Conservation (phyloP, 495 filamentous ascomycete species). For the Daldinia caldariorum region DNA sequence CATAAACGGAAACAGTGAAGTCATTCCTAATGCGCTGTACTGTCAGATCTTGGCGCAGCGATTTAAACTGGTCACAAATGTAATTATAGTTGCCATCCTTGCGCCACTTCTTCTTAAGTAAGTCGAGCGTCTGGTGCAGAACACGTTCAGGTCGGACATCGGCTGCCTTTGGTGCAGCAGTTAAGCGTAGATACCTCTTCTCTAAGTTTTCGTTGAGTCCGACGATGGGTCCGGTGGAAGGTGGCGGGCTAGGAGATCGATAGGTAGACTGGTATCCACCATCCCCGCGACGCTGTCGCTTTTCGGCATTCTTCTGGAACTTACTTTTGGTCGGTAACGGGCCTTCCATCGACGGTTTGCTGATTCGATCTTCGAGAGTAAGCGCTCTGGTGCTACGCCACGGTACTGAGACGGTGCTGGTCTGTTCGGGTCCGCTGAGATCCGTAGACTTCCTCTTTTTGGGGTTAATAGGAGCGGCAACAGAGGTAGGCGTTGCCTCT, state of each 20-base stretch:
- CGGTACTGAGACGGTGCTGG: constrained; percentile 62
- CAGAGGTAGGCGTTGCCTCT: constrained; percentile 31
- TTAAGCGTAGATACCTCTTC: constrained; percentile 94
- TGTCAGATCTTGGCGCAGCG: constrained; percentile 95
- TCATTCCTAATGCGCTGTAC: constrained; percentile 96
- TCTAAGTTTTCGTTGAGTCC: constrained; percentile 86
- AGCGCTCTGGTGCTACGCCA: constrained; percentile 77
- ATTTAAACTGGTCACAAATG: constrained; percentile 99
- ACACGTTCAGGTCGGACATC: constrained; percentile 86
- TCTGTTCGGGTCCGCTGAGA: constrained; percentile 54
- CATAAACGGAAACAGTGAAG: constrained; percentile 95
- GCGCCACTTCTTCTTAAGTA: constrained; percentile 94
- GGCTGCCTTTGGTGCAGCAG: constrained; percentile 83
- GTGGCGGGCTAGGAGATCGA: constrained; percentile 68
- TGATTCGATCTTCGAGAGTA: constrained; percentile 80
- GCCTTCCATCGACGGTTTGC: constrained; percentile 62
- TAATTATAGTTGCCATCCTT: constrained; percentile 93
- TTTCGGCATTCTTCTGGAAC: constrained; percentile 86
- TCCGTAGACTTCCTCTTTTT: constrained; percentile 88
- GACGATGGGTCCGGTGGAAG: constrained; percentile 79
- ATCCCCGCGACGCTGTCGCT: constrained; percentile 87
- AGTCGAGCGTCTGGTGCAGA: constrained; percentile 82
- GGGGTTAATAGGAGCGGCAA: constrained; percentile 37
- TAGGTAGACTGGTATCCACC: constrained; percentile 70
- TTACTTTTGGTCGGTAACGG: constrained; percentile 73